phyloP scores from a whole-genome alignment of 805 yeast species.

The Naumovozyma dairenensis region DNA sequence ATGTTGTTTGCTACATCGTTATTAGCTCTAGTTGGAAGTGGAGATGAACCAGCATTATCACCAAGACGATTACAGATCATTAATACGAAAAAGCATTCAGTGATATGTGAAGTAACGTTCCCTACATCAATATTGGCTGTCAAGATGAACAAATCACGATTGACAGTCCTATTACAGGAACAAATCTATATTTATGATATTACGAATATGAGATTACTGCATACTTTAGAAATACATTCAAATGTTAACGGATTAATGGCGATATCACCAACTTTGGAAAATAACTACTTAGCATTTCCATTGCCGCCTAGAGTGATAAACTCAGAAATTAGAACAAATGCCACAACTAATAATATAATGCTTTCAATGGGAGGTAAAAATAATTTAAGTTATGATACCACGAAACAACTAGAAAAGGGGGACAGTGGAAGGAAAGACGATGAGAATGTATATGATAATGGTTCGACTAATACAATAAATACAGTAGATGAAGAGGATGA shows the following conservation, averaged over 20 bases:
- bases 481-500: neutral
- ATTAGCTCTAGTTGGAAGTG: slow-evolving; percentile 58
- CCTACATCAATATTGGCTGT: slow-evolving; percentile 52
- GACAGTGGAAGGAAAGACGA: no score
- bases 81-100: slow-evolving; percentile 54
- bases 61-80: slow-evolving; percentile 76
- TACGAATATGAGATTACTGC: slow-evolving; percentile 53
- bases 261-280: slow-evolving; percentile 42
- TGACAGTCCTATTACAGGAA: slow-evolving; percentile 51
- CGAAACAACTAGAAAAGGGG: neutral
- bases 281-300: slow-evolving; percentile 59
- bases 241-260: slow-evolving; percentile 50
- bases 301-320: slow-evolving; percentile 54
- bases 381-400: neutral
- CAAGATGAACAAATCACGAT: slow-evolving; percentile 52
- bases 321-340: slow-evolving; percentile 26
- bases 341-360: slow-evolving; percentile 24
- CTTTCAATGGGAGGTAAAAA: slow-evolving; percentile 5
- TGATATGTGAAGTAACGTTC: slow-evolving; percentile 61
- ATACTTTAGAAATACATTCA: slow-evolving; percentile 40
- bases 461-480: neutral
- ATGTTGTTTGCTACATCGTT: slow-evolving; percentile 65
- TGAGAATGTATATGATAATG: no score
- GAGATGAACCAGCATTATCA: slow-evolving; percentile 53
- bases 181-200: slow-evolving; percentile 66